Evolutionary conservation across 2,329 filamentous ascomycete species (phyloP), one percentile per base, ranked within the genome.

Genomic region (Colletotrichum destructivum): DNA sequence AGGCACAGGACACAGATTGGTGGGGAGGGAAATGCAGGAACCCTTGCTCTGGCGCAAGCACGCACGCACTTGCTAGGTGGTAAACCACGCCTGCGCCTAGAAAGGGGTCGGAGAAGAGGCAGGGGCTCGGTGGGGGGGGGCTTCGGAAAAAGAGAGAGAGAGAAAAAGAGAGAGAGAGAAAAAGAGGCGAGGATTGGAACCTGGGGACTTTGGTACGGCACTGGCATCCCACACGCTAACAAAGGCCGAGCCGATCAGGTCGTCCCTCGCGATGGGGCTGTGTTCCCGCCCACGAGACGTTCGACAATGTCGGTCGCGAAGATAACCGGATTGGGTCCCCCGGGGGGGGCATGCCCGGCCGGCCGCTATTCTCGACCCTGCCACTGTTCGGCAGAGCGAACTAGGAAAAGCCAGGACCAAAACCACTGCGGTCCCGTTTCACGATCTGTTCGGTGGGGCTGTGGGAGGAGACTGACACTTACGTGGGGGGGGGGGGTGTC

Each of bases 11-110:
- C n/a, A 47, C 21, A 23, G 35, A 47, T 12, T 38, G 44, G 63
- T 31, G 54, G 35, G 31, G 46, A 40, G 64, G 47, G 26, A 21
- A 40, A 59, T 52, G 49, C 56, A 61, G 62, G 54, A 54, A 61
- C 63, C 64, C 67, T 60, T 61, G 62, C 62, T 61, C 62, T 65
- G 55, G 38, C 62, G 49, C 31, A 56, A 31, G 31, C 18, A 38
- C 31, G 18, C 52, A 40, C 35, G 21, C 11, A 56, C 35, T 31
- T 31, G 31, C 31, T 31, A 31, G 31, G 31, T 31, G 31, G 31
- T 31, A 31, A 31, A 31, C 31, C 31, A n/a, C 46, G 44, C 31
- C 62, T 70, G 62, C 62, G 49, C 67, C 62, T 56, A 54, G 56
- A 71, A 71, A 62, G 68, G 68, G 54, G 55, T 42, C 31, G 8